Base-by-base conservation (phyloP, 2,329 filamentous ascomycete species). In the Boeremia exigua region DNA sequence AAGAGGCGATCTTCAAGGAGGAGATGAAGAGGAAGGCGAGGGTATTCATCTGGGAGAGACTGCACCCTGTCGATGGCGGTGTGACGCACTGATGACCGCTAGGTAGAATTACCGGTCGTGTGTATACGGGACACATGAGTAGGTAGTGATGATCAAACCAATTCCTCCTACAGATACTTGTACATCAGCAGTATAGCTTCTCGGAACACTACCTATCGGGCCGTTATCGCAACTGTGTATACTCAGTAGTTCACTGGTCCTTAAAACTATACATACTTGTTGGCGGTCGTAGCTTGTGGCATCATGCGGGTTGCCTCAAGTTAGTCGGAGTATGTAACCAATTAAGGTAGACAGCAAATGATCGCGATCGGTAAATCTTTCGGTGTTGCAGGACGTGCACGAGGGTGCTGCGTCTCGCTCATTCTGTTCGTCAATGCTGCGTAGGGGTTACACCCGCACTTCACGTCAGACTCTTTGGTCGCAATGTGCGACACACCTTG, bases 201-300 rank as follows among this genome's bases (percentile, higher is more conserved):
- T 39, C n/a, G 11, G n/a, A 28, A 14, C 9, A 28, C 23, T 6
- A 3, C 17, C 33, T 49, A 49, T 55, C 39, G 52, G 51, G 39
- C 46, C 52, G 52, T 34, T 29, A 12, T 19, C n/a, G n/a, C 15
- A 6, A 55, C 52, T 34, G 40, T n/a, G n/a, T n/a, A n/a, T 33
- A 39, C 2, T 29, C 6, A 40, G 23, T 28, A 6, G 38, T 30
- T 9, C 36, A 5, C 11, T 23, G 12, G n/a, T 15, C 17, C n/a
- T 17, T 5, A 6, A 28, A 33, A 25, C 25, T 10, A 15, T 15
- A 17, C 30, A 23, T 9, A 30, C 25, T 25, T 39, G 9, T 27
- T 19, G 23, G 4, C 2, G 19, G 36, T 2, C n/a, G 36, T 28
- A 17, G 28, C 17, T 15, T 19, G 2, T 37, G 48, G 27, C 15